Base-by-base conservation (phyloP, 768 basidiomycete genomes). In the Asterophora parasitica region DNA sequence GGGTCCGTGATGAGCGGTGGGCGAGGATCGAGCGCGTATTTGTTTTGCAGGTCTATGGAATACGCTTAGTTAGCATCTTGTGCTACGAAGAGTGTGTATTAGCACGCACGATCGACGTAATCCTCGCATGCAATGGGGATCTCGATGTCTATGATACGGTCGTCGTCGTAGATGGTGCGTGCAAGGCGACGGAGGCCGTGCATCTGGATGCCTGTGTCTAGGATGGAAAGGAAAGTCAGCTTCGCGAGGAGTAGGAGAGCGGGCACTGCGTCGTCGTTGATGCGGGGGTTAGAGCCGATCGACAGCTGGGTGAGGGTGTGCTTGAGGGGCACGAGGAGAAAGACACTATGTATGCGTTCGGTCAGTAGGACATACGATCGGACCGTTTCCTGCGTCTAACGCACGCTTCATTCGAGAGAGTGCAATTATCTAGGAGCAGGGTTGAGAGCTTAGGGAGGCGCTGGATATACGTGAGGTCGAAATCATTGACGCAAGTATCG, bases 401-500 rank as follows among this genome's bases (percentile, higher is more conserved):
- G 40, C 49, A 83, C 83, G 74, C 78, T 72, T 84, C 82, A 54
- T 84, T 80, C 32, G 76, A 71, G 28, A 84, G 76, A 9, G 73
- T 71, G 7, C 81, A 81, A 48, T 75, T 69, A 55, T 75, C 71
- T 16, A 83, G 62, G 32, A 67, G 58, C 27, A 85, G 65, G 10
- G 59, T 65, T 4, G 69, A 60, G 9, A 84, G 70, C 38, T 65
- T 70, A 3, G 76, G 79, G 12, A 84, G 71, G 49, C 74, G 75
- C 46, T 78, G 76, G 16, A 84, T 71, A 46, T 76, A 64, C 11
- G 66, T 61, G 13, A 85, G 56, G 51, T 81, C 77, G 36, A 68
- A 67, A 54, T 82, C 74, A 23, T 64, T 55, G 6, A 84, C 59
- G 10, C 52, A 64, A 10, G 71, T 69, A 17, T 70, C 71, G 27